Conservation (phyloP, 768 basidiomycete species). For the Mrakia gelida region DNA sequence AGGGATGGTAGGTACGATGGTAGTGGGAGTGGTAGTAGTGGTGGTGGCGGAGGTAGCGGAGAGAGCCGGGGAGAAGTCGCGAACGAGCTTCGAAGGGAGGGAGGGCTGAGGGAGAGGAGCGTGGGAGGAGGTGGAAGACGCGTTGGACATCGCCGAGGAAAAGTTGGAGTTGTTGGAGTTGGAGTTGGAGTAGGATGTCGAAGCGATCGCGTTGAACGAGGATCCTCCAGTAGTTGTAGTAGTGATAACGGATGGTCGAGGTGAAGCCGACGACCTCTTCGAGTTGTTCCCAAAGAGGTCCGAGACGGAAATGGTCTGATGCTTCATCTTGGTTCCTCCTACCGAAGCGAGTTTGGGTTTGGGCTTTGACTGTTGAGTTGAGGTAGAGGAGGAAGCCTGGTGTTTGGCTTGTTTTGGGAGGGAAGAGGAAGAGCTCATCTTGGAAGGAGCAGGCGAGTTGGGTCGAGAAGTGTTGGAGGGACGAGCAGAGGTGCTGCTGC, state of each 20-base stretch:
- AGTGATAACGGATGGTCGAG: conserved; percentile 9
- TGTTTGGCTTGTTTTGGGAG: not conserved
- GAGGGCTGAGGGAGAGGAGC: not conserved
- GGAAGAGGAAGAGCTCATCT: not conserved
- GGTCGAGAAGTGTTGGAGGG: not conserved
- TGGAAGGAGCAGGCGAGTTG: not conserved
- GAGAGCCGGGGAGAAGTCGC: conserved; percentile 1
- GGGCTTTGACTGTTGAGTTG: not conserved
- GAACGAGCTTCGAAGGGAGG: not conserved
- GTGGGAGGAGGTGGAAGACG: conserved; percentile 1
- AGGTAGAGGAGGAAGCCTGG: not conserved
- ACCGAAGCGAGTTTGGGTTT: not conserved
- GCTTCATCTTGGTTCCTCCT: conserved; percentile 11
- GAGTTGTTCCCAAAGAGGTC: conserved; percentile 7
- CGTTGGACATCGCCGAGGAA: not conserved
- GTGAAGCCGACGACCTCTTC: conserved; percentile 7
- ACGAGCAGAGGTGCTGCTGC: not conserved
- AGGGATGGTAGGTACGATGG: conserved; percentile 4
- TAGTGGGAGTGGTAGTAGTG: not conserved
- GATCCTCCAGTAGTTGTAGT: not conserved
- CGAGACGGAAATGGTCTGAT: conserved; percentile 11
- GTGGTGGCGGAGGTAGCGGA: not conserved
- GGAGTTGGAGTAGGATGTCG: not conserved
- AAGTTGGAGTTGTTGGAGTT: not conserved
- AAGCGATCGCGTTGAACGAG: not conserved